Percentiles rank a stretch among this genome's conserved stretches.
phyloP scores from a whole-genome alignment of 164 flowering plant species.

The Vitis rotundifolia region DNA sequence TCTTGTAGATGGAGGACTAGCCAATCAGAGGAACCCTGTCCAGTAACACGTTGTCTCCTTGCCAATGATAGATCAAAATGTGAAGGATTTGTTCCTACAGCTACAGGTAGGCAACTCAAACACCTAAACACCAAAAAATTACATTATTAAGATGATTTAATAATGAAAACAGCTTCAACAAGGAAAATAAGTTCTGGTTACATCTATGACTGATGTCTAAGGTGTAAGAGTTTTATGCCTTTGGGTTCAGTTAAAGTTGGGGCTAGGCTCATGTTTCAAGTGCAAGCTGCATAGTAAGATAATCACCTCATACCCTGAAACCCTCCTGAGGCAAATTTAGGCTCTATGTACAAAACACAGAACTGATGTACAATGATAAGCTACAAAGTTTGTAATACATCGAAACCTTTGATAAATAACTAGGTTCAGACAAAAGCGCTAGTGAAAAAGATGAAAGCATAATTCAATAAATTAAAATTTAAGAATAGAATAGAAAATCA shows the following conservation, averaged over 20 bases:
- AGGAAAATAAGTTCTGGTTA: not conserved
- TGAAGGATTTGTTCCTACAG: constrained; percentile 82
- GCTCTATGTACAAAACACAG: too few species aligned
- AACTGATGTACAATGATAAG: too few species aligned
- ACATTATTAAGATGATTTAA: not conserved
- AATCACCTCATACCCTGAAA: too few species aligned
- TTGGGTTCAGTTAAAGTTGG: not conserved
- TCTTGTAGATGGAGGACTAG: constrained; percentile 85
- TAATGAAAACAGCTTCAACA: not conserved
- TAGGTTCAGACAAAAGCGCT: too few species aligned
- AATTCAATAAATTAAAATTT: too few species aligned
- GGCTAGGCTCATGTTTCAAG: not conserved
- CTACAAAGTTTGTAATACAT: too few species aligned
- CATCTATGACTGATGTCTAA: not conserved
- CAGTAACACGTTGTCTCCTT: constrained; percentile 36
- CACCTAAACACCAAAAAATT: constrained; percentile 49
- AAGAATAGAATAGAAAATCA: too few species aligned
- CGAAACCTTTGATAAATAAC: too few species aligned
- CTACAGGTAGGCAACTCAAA: constrained; percentile 76
- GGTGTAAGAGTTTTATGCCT: not conserved
- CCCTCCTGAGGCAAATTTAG: too few species aligned
- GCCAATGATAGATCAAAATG: constrained; percentile 91
- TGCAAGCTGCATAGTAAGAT: not conserved
- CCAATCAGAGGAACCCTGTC: constrained; percentile 60
- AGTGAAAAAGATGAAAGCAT: too few species aligned